Base-by-base conservation (phyloP, 2,329 filamentous ascomycete genomes). In the Diaporthe vexans region DNA sequence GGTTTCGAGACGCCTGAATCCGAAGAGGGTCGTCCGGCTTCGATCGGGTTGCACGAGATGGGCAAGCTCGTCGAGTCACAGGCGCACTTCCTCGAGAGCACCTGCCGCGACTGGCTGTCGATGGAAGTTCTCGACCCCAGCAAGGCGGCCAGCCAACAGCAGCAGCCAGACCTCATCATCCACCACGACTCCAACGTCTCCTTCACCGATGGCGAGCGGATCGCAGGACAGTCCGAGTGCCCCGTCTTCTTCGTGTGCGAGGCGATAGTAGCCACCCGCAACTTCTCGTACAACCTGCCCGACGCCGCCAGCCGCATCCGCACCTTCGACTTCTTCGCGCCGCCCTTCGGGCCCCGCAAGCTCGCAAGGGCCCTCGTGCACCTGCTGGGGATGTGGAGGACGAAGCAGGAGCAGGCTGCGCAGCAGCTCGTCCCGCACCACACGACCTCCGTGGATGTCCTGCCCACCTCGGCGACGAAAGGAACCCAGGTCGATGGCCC, bases 261-360 rank as follows among this genome's bases (percentile, higher is more conserved):
- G n/a, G 81, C 82, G 69, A 78, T 80, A 1, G 68, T 81, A 5
- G 77, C 77, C 13, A 82, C 81, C 1, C 80, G 82, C 73, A 67
- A 79, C 56, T 33, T 75, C 61, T 73, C 72, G 29, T 48, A 37
- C 51, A 74, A 74, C 15, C 58, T 74, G 2, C 70, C 78, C 51
- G 72, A 79, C 52, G 73, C 76, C n/a, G 69, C 75, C 29, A 74
- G 75, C 75, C 35, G 76, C 48, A 72, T 73, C 21, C 78, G 78
- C 1, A 75, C 83, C 19, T 79, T 83, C 13, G 83, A 84, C 63
- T 84, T 83, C 57, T 80, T 84, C 24, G 83, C 83, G 1, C 83
- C 84, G 63, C 84, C 84, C 80, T 83, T 82, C 5, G 83, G 83
- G 0, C 82, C 83, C 8, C 82, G 82, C 24, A 84, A 84, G 73